Evolutionary conservation across 2,329 filamentous ascomycete genomes (phyloP).

Genomic region (Aschersonia sp.): DNA sequence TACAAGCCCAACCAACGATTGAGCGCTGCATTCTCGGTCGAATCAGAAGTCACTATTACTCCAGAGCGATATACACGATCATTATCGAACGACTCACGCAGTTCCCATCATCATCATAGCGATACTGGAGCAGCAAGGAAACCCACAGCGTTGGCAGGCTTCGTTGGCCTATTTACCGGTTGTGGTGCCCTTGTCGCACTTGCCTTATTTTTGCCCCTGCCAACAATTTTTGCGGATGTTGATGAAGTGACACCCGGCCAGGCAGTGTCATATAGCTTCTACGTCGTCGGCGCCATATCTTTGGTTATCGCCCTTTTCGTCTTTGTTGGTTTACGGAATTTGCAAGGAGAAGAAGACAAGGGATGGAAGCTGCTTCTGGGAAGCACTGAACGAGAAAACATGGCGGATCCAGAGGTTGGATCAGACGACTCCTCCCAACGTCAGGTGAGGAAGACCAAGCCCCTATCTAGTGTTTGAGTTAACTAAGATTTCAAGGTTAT

Average conservation of each 20-base stretch:
- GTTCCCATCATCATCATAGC: constrained; percentile 8
- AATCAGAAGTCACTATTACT: constrained; percentile 64
- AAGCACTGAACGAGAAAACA: constrained; percentile 13
- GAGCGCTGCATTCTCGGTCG: constrained; percentile 52
- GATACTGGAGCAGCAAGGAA: constrained; percentile 21
- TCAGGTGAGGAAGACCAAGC: constrained; percentile 11
- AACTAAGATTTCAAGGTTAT: constrained; percentile 20
- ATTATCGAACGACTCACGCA: constrained; percentile 14
- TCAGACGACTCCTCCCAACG: constrained; percentile 8
- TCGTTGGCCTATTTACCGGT: constrained; percentile 86
- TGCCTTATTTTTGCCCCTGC: constrained; percentile 70
- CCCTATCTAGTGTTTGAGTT: neutral
- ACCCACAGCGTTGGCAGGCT: constrained; percentile 58
- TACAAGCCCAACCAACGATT: constrained; percentile 30
- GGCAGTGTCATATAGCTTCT: constrained; percentile 75
- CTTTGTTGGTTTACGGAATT: constrained; percentile 57
- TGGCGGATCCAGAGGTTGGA: constrained; percentile 6
- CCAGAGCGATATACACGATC: constrained; percentile 40
- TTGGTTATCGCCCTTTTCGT: constrained; percentile 61
- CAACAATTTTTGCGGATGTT: constrained; percentile 59
- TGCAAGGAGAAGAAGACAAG: constrained; percentile 66
- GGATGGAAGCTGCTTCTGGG: constrained; percentile 48
- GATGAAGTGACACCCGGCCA: constrained; percentile 57
- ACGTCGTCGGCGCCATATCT: constrained; percentile 64
- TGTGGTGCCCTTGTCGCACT: constrained; percentile 82